These are phyloP conservation scores for Microbotryum violaceum DNA, from an alignment of 1,284 basidiomycete species.

Conservation along the genomic window DNA sequence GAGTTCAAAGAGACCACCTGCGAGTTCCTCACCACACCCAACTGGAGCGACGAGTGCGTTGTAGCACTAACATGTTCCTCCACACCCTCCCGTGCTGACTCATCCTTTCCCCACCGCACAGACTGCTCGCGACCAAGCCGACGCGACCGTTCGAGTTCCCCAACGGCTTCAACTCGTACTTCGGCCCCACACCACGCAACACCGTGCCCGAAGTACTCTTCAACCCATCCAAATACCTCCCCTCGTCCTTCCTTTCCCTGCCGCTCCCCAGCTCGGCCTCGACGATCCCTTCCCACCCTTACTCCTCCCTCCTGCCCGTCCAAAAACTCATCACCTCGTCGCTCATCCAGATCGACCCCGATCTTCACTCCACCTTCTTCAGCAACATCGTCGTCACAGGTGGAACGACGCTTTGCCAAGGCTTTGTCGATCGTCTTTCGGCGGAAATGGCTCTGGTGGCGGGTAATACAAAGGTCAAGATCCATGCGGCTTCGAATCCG, in stretches of 20 bases:
- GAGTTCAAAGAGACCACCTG: constrained; percentile 87
- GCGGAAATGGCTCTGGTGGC: constrained; percentile 69
- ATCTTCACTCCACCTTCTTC: constrained; percentile 79
- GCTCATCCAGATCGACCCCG: constrained; percentile 62
- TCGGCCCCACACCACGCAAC: constrained; percentile 67
- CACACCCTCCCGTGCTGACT: neutral
- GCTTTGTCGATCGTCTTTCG: constrained; percentile 75
- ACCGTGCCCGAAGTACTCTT: constrained; percentile 85
- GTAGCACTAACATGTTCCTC: neutral
- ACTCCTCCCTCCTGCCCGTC: constrained; percentile 70
- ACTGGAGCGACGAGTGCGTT: constrained; percentile 74
- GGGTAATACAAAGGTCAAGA: constrained; percentile 50
- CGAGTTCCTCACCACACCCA: constrained; percentile 70
- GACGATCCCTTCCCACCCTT: constrained; percentile 54
- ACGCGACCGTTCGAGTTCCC: constrained; percentile 78
- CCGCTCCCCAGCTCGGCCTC: constrained; percentile 49
- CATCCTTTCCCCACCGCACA: constrained; percentile 45
- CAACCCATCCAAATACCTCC: constrained; percentile 63
- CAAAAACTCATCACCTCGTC: constrained; percentile 42
- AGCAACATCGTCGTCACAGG: constrained; percentile 93
- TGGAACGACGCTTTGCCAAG: constrained; percentile 76
- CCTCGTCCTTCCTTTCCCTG: constrained; percentile 35
- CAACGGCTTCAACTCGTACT: constrained; percentile 80
- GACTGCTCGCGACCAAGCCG: constrained; percentile 52
- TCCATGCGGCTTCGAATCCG: constrained; percentile 41